Percentiles rank a stretch among this genome's conserved stretches.
phyloP scores from a whole-genome alignment of 75 land plant species.

The Cunninghamia lanceolata region DNA sequence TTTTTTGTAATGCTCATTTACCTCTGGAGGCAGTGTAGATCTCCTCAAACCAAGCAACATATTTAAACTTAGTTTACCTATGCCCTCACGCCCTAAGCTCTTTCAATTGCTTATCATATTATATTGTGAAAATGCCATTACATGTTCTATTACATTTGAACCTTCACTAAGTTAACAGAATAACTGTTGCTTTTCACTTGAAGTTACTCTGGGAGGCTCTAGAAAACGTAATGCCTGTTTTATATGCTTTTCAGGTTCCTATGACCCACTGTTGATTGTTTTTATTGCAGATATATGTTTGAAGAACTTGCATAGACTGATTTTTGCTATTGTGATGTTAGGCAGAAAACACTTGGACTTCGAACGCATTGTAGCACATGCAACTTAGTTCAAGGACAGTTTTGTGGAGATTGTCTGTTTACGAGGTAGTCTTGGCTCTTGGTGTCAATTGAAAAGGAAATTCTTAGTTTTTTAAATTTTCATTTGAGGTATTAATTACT shows the following conservation, averaged over 20 bases:
- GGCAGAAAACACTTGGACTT: constrained; percentile 91
- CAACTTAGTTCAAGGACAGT: constrained; percentile 66
- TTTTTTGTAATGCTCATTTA: neutral
- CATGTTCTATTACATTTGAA: neutral
- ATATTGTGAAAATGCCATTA: neutral
- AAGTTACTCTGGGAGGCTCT: neutral
- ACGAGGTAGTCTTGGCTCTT: constrained; percentile 56
- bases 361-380: constrained; percentile 76
- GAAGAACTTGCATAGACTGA: neutral
- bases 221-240: neutral
- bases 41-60: neutral
- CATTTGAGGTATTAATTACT: too few relatives aligned
- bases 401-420: constrained; percentile 91
- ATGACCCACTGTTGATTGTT: neutral
- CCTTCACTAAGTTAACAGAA: neutral
- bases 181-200: neutral
- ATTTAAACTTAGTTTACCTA: neutral
- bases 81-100: neutral
- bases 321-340: constrained; percentile 23
- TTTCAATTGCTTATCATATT: neutral
- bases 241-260: neutral
- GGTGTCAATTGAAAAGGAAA: neutral
- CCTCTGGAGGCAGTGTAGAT: neutral
- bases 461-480: neutral
- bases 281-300: constrained; percentile 6